Base-by-base conservation (phyloP, 805 yeast genomes). In the Metschnikowia shivogae region DNA sequence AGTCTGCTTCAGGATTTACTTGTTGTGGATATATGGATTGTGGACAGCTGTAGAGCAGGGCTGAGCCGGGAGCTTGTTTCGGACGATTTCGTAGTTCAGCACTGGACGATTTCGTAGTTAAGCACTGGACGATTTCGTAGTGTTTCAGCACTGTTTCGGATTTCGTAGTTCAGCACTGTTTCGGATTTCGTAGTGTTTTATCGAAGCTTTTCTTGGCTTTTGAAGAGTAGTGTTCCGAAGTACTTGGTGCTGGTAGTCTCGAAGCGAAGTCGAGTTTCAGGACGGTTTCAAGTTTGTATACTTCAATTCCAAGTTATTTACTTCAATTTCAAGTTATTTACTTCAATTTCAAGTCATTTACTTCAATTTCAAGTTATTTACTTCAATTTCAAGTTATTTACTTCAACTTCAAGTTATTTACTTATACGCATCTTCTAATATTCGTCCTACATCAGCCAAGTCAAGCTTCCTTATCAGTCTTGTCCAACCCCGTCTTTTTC, bases 21-120 rank as follows among this genome's bases (percentile, higher is more conserved):
- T 56, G 54, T 62, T 56, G 54, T 67, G 65, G 75, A 70, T 70
- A 71, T 71, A 70, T 68, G 65, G 62, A 68, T 65, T 70, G 75
- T 69, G 64, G 49, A 71, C 72, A 70, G 6, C 7, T 29, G 32
- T 29, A 22, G 24, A 11, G 13, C 6, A 5, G 13, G 5, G n/a
- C 6, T 29, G 32, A 29, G 13, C 13, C 4, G 6, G n/a, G 5
- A n/a, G 12, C 6, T n/a, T n/a, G n/a, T n/a, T n/a, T n/a, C n/a
- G n/a, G n/a, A n/a, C n/a, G n/a, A n/a, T n/a, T n/a, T n/a, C n/a
- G n/a, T n/a, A n/a, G n/a, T n/a, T n/a, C n/a, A n/a, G n/a, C n/a
- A n/a, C n/a, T n/a, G n/a, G n/a, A n/a, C n/a, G n/a, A n/a, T n/a
- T n/a, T n/a, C n/a, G n/a, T n/a, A n/a, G n/a, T n/a, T n/a, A n/a